These are phyloP conservation scores for Aspergillus sp. DNA, from an alignment of 2,329 filamentous ascomycete genomes.

Conservation along the genomic window DNA sequence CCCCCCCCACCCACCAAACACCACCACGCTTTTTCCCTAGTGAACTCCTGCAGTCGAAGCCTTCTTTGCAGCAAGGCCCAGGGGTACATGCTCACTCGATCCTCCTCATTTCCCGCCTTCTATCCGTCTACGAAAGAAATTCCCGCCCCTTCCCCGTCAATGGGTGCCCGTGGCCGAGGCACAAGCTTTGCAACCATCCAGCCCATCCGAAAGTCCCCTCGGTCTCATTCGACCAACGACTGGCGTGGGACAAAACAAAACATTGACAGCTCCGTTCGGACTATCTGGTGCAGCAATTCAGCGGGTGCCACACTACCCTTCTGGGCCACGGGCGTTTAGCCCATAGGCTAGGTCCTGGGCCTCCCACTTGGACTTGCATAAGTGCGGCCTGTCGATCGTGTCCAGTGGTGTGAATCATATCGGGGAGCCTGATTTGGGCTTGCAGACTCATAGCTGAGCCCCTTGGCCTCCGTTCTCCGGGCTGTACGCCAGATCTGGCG, in stretches of 20 bases:
- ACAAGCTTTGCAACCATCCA: conserved; percentile 12
- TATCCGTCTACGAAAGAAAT: not conserved
- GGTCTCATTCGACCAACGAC: conserved; percentile 11
- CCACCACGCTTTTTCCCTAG: conserved; percentile 7
- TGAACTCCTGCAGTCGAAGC: conserved; percentile 12
- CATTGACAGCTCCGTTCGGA: conserved; percentile 9
- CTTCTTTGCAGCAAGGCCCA: conserved; percentile 11
- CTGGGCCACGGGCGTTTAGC: conserved; percentile 27
- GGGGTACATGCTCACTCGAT: conserved; percentile 2
- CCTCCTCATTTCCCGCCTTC: not conserved
- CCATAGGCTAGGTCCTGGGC: conserved; percentile 27
- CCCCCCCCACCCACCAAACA: conserved; percentile 11
- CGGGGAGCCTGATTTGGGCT: conserved; percentile 12
- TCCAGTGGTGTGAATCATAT: conserved; percentile 19
- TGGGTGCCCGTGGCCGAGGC: conserved; percentile 13
- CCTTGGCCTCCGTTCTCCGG: conserved; percentile 7
- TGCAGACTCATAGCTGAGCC: conserved; percentile 20
- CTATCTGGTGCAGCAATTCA: conserved; percentile 11
- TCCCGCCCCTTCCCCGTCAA: not conserved
- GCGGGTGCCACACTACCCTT: conserved; percentile 21
- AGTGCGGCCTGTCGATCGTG: conserved; percentile 35
- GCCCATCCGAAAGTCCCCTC: conserved; percentile 7
- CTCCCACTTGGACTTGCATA: conserved; percentile 36
- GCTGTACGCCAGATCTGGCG: conserved; percentile 20
- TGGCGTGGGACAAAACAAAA: conserved; percentile 11